These are phyloP conservation scores for Vitis vinifera DNA, from an alignment of 164 flowering plant genomes.

Conservation along the genomic window DNA sequence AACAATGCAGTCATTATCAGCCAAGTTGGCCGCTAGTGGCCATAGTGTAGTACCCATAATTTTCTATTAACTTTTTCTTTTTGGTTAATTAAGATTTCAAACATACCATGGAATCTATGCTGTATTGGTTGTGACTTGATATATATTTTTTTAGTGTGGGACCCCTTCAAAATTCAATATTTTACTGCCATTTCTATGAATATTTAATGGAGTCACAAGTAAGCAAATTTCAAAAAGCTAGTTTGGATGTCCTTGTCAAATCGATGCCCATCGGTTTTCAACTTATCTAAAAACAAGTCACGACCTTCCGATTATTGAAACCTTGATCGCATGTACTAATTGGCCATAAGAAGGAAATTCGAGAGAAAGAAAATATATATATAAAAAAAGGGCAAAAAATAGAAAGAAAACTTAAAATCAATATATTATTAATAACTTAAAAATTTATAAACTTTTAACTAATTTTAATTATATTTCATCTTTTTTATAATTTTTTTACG, in stretches of 20 bases:
- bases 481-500: too few species aligned
- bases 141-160: slow-evolving; percentile 7
- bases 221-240: slow-evolving; percentile 11
- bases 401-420: too few species aligned
- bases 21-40: slow-evolving; percentile 28
- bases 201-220: slow-evolving; percentile 23
- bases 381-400: too few species aligned
- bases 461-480: too few species aligned
- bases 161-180: slow-evolving; percentile 5
- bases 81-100: slow-evolving; percentile 11
- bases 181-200: slow-evolving; percentile 5
- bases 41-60: slow-evolving; percentile 17
- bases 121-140: slow-evolving; percentile 12
- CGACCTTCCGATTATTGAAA: neutral
- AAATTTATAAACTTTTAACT: too few species aligned
- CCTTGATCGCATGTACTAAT: too few species aligned
- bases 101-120: slow-evolving; percentile 30
- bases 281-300: neutral
- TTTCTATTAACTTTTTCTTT: slow-evolving; percentile 21
- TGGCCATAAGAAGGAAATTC: too few species aligned
- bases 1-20: slow-evolving; percentile 20
- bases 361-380: too few species aligned
- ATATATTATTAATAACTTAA: too few species aligned
- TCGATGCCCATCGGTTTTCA: slow-evolving; percentile 16
- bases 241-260: slow-evolving; percentile 20